phyloP scores from a whole-genome alignment of 192 early-diverging fungal species.

The Coemansia asiatica region DNA sequence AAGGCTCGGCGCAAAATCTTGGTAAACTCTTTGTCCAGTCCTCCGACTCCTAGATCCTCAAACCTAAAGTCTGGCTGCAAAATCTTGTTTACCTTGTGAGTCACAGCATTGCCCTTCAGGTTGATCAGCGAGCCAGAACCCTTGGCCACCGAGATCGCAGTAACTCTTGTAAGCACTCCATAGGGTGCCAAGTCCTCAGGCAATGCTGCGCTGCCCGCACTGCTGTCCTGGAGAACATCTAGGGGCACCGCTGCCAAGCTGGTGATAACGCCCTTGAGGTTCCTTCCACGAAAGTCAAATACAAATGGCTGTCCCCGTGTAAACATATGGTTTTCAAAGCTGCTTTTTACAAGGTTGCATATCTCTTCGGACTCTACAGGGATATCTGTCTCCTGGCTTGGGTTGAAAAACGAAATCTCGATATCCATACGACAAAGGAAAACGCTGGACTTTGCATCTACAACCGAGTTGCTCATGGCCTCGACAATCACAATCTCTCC shows the following conservation, averaged over 20 bases:
- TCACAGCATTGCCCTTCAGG: conserved; percentile 63
- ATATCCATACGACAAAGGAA: conserved; percentile 56
- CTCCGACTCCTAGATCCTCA: conserved; percentile 97
- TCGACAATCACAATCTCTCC: conserved; percentile 60
- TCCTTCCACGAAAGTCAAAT: conserved; percentile 80
- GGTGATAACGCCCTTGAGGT: conserved; percentile 55
- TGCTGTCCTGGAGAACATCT: conserved; percentile 44
- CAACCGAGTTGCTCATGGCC: conserved; percentile 47
- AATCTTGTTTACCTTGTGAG: conserved; percentile 68
- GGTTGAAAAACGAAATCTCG: conserved; percentile 62
- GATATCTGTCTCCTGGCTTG: conserved; percentile 54
- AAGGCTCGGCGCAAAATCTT: conserved; percentile 96
- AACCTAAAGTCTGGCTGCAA: conserved; percentile 96
- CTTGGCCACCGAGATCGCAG: conserved; percentile 69
- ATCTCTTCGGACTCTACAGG: conserved; percentile 76
- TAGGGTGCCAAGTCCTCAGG: conserved; percentile 17
- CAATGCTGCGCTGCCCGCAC: background rate
- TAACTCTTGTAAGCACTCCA: conserved; percentile 74
- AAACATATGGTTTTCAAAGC: conserved; percentile 82
- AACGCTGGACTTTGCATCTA: conserved; percentile 43
- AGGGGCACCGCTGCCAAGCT: conserved; percentile 49
- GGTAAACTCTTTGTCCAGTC: conserved; percentile 90
- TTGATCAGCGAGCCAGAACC: conserved; percentile 72
- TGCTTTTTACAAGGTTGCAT: conserved; percentile 56
- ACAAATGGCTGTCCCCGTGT: conserved; percentile 71